Evolutionary conservation across 176 grass and related monocot species (phyloP).

Genomic region (Phyllostachys edulis): DNA sequence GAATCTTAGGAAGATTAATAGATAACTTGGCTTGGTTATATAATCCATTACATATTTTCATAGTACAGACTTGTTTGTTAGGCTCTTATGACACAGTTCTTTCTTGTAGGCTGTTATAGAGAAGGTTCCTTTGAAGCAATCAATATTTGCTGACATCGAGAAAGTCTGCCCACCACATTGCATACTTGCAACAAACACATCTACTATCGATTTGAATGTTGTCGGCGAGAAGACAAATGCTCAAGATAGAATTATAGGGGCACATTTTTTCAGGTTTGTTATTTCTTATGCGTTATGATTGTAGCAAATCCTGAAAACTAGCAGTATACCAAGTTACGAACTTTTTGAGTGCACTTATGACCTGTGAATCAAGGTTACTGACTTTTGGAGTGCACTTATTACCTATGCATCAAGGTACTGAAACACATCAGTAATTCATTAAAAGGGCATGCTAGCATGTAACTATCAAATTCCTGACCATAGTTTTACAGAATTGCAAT

Average conservation of each 20-base stretch:
- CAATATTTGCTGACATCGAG: slow-evolving; percentile 96
- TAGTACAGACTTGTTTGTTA: slow-evolving; percentile 16
- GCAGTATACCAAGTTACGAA: background rate
- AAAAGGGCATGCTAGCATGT: background rate
- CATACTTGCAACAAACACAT: slow-evolving; percentile 96
- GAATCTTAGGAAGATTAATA: background rate
- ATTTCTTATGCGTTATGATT: slow-evolving; percentile 5
- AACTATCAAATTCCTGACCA: background rate
- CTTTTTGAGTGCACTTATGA: slow-evolving; percentile 4
- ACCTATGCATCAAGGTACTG: background rate
- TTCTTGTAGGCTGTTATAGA: slow-evolving; percentile 89
- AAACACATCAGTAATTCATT: background rate
- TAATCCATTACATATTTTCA: background rate
- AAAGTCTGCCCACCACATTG: slow-evolving; percentile 77
- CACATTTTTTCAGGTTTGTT: slow-evolving; percentile 97
- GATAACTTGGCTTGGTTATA: slow-evolving; percentile 5
- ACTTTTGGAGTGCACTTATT: background rate
- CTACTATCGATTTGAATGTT: slow-evolving; percentile 92
- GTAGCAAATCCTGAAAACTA: background rate
- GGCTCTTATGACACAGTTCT: slow-evolving; percentile 6
- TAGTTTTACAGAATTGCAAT: background rate
- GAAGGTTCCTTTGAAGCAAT: slow-evolving; percentile 94
- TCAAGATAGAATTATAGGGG: slow-evolving; percentile 90
- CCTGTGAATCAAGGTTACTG: background rate
- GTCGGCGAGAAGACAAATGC: slow-evolving; percentile 80